Evolutionary conservation across 441 rosid species (phyloP).

Genomic region (Jatropha multifida): DNA sequence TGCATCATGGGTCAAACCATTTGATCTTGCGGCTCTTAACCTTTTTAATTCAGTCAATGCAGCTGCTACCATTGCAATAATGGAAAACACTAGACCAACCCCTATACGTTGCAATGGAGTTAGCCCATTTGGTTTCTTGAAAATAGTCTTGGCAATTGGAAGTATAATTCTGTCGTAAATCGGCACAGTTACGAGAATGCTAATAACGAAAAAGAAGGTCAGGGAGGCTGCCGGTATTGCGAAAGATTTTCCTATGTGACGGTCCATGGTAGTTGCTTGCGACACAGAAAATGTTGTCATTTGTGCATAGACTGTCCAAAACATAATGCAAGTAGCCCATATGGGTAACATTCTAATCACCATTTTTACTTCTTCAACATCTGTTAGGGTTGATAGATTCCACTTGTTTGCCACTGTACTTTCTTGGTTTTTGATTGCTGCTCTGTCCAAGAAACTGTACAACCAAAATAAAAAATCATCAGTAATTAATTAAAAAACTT

Average conservation of each 20-base stretch:
- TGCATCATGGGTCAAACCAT: conserved; percentile 39
- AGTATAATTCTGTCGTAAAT: conserved; percentile 61
- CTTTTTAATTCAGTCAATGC: conserved; percentile 68
- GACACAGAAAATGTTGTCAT: conserved; percentile 85
- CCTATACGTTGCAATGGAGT: conserved; percentile 79
- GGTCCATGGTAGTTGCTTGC: conserved; percentile 84
- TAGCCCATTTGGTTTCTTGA: conserved; percentile 64
- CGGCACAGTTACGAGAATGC: conserved; percentile 80
- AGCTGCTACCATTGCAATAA: conserved; percentile 62
- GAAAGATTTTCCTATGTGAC: conserved; percentile 61
- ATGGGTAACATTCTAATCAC: conserved; percentile 81
- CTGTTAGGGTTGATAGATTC: conserved; percentile 74
- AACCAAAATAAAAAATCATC: not conserved
- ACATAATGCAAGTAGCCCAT: conserved; percentile 86
- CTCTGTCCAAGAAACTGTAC: conserved; percentile 79
- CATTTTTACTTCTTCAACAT: conserved; percentile 89
- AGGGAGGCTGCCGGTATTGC: conserved; percentile 73
- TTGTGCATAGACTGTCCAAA: conserved; percentile 93
- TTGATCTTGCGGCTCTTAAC: conserved; percentile 37
- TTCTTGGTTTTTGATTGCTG: conserved; percentile 59
- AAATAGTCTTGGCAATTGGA: conserved; percentile 46
- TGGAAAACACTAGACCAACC: conserved; percentile 52
- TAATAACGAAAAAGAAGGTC: conserved; percentile 71
- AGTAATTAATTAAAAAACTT: no score
- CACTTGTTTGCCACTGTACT: conserved; percentile 47